These are phyloP conservation scores for Cercospora nicotianae DNA, from an alignment of 2,329 filamentous ascomycete genomes.

Conservation along the genomic window DNA sequence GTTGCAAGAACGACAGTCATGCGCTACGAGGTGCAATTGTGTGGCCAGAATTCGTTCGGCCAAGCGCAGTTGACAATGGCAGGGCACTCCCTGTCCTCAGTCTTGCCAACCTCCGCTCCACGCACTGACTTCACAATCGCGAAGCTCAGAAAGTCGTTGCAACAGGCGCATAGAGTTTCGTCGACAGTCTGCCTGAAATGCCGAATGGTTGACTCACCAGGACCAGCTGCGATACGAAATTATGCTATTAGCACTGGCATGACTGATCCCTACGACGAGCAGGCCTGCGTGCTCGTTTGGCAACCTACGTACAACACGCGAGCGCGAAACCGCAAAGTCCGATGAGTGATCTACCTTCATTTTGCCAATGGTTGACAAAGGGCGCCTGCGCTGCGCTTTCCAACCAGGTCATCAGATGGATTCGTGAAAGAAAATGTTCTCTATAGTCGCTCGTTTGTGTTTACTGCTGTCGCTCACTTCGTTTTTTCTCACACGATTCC, in stretches of 20 bases:
- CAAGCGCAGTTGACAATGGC: neutral
- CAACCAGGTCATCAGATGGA: too few relatives aligned
- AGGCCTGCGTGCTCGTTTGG: neutral
- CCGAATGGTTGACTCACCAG: neutral
- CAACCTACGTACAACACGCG: too few relatives aligned
- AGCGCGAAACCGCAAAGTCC: too few relatives aligned
- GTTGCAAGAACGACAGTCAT: too few relatives aligned
- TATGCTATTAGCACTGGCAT: neutral
- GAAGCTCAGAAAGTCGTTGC: neutral
- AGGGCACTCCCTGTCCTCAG: neutral
- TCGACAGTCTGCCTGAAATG: neutral
- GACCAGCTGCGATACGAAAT: neutral
- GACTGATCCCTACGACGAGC: neutral
- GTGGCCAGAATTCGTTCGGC: too few relatives aligned
- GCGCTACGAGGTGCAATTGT: too few relatives aligned
- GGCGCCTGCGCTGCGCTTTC: too few relatives aligned
- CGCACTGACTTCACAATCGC: neutral
- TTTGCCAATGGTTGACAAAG: too few relatives aligned
- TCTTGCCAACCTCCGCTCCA: neutral
- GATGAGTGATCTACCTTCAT: too few relatives aligned
- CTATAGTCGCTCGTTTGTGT: too few relatives aligned
- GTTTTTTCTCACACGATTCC: neutral
- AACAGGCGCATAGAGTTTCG: neutral
- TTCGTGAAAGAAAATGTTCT: too few relatives aligned
- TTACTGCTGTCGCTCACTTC: neutral